A percentile compares a stretch with the other conserved stretches of the same genome.
These are phyloP conservation scores for Wickerhamiella australiensis DNA, from an alignment of 805 yeast species.

Conservation along the genomic window DNA sequence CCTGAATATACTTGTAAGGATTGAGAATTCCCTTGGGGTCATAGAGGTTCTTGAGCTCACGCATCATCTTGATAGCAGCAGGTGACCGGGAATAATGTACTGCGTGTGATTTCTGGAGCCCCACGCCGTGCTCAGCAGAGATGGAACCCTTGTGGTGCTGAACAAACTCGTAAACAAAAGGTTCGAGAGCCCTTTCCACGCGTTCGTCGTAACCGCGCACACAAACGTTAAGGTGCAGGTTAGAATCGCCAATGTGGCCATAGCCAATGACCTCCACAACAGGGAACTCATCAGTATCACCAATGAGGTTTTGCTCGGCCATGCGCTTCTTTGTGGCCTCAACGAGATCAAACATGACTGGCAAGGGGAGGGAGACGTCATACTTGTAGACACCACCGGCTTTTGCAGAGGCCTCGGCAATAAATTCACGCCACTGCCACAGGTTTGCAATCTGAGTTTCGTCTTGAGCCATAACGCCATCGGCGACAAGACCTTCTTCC, in stretches of 20 bases:
- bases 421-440: constrained; percentile 94
- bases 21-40: constrained; percentile 90
- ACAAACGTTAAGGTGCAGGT: constrained; percentile 84
- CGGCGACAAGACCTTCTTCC: constrained; percentile 75
- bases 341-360: constrained; percentile 69
- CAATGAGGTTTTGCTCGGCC: constrained; percentile 43
- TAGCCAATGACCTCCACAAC: constrained; percentile 87
- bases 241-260: constrained; percentile 98
- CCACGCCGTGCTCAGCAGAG: constrained; percentile 95
- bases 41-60: constrained; percentile 61
- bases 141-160: constrained; percentile 56
- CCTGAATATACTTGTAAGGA: constrained; percentile 73
- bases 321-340: constrained; percentile 60
- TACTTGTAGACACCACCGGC: constrained; percentile 95
- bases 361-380: constrained; percentile 84
- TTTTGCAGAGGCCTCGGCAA: constrained; percentile 76
- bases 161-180: constrained; percentile 91
- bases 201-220: constrained; percentile 70
- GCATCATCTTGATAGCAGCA: constrained; percentile 60
- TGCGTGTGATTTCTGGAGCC: constrained; percentile 90
- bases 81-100: constrained; percentile 72
- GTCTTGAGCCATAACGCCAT: constrained; percentile 94
- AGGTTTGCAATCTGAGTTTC: constrained; percentile 70
- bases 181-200: constrained; percentile 76
- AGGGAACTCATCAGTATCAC: constrained; percentile 52